Base-by-base conservation (phyloP, 257 asterid species). In the Solanum medicagineum region DNA sequence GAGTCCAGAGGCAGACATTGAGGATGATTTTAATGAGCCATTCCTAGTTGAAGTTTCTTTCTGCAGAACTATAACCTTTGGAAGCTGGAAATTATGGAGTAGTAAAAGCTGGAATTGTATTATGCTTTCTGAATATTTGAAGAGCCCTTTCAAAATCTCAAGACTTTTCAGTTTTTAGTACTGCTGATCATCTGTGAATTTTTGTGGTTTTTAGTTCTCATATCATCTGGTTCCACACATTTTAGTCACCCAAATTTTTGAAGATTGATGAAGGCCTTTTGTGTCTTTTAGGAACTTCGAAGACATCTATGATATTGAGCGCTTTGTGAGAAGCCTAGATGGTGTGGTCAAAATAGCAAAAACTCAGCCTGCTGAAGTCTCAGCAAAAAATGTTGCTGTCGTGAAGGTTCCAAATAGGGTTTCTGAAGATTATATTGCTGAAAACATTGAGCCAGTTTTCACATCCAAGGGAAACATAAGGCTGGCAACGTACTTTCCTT, bases 401-500 rank as follows among this genome's bases (percentile, higher is more conserved):
- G 98, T 97, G 77, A 97, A 92, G 90, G 95, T 97, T 88, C 98
- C 98, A 60, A 97, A 91, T 85, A 93, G 96, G 87, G 97, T 95
- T 55, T 88, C 94, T 7, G 96, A 95, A 89, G 98, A 88, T 17
- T 86, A 91, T 74, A 90, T 97, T 71, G 92, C 98, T 80, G 95
- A 94, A 79, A 92, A 92, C n/a, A 87, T 97, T 42, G 95, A 92
- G 89, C 92, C 98, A 36, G 84, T 90, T 53, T 97, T 95, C 89
- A 93, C 91, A 86, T 49, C 90, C 53, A 97, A 95, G 89, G 95
- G 97, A 49, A 95, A 94, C 91, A 80, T 95, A 84, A 91, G 98
- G 89, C 92, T 97, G 24, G 95, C 92, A 32, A 94, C 98, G 51
- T 94, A 93, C 91, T 96, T 96, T 89, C 98, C 98, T 68, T 94